Conservation (phyloP, 345 rosid species). For the Hirschfeldia incana region DNA sequence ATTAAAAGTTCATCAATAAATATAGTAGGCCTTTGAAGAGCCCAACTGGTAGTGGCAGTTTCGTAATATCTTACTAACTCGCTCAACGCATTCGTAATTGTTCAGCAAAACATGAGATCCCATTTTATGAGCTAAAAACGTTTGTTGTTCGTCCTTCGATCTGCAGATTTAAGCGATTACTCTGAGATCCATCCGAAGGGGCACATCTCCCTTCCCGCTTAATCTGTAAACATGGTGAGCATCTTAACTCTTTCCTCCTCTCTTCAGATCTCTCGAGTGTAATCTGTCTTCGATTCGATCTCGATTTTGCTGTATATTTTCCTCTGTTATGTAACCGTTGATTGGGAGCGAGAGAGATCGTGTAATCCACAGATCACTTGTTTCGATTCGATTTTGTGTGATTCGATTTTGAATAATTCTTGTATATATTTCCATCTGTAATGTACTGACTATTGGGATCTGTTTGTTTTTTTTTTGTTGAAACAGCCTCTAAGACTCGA, state of each 20-base stretch:
- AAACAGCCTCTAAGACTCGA: constrained; percentile 54
- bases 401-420: background rate
- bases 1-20: background rate
- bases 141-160: constrained; percentile 26
- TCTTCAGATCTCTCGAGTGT: constrained; percentile 33
- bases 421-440: no score
- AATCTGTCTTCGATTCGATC: constrained; percentile 25
- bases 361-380: constrained; percentile 29
- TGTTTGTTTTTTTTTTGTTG: constrained; percentile 25
- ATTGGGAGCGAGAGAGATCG: constrained; percentile 14
- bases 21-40: background rate
- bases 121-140: background rate
- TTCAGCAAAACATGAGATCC: background rate
- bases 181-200: constrained; percentile 24
- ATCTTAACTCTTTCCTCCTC: background rate
- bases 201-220: constrained; percentile 8
- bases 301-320: constrained; percentile 17
- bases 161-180: constrained; percentile 22
- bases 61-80: background rate
- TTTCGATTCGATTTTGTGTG: background rate
- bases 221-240: constrained; percentile 34
- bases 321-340: background rate
- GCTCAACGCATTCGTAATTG: background rate
- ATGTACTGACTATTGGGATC: background rate
- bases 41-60: background rate